Evolutionary conservation across 441 rosid species (phyloP), one percentile per base, ranked within the genome.

Genomic region (Brassica hybrid): DNA sequence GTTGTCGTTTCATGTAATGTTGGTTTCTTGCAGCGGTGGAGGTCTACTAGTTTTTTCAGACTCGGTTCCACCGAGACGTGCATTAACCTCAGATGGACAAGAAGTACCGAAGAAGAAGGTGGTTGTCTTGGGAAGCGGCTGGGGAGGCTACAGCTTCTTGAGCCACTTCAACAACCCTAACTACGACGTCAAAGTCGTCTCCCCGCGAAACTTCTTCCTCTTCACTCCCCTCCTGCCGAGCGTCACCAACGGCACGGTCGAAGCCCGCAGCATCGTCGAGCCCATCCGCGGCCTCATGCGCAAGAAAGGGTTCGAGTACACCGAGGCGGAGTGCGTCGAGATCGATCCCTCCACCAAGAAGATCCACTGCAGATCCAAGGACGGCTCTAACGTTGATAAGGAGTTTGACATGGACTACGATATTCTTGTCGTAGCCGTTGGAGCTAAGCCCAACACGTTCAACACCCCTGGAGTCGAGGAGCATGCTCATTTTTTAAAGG

Each of bases 261-360:
- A 89, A 85, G 90, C 93, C 16, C 89, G 93, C 30, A 89, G 93
- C 83, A 52, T 89, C 13, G 91, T 89, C 3, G 93, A 89, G 67
- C 93, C 93, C 21, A 76, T 87, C 67, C 90, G 91, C 52, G 83
- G 77, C 50, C 84, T 89, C 21, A 70, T 86, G 43, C 81, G 68
- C 60, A 89, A 86, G 93, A 86, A 79, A 72, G 81, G 81, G 32
- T 76, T 83, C 41, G 79, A 79, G 32, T 89, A 76, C 81, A 75
- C 58, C 74, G 93, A 89, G 79, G 93, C 91, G 10, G 91, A 89
- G 77, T 87, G 93, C 65, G 60, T 75, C 61, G 73, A 80, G 76
- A 87, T 89, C 52, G 88, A 86, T 69, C 75, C 87, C 3, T 70
- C 78, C 27, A 85, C 83, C 66, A 85, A 84, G 68, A 87, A 52